Conservation (phyloP, 805 yeast genomes). For the Lipomyces sp. region DNA sequence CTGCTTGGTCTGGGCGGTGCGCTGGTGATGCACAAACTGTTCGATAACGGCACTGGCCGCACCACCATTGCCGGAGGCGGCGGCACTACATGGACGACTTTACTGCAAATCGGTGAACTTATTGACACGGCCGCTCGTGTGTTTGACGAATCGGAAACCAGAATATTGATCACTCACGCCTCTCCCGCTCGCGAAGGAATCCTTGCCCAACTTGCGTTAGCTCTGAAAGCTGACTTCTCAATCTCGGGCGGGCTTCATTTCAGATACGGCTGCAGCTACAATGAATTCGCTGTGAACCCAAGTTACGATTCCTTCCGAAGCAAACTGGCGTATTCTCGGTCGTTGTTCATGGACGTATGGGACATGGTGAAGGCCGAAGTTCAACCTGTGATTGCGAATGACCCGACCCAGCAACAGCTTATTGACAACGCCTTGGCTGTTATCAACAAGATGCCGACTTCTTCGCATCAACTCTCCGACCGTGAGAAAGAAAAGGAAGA, state of each 20-base stretch:
- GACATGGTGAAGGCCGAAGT: constrained; percentile 54
- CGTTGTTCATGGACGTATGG: constrained; percentile 64
- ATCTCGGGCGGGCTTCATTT: constrained; percentile 71
- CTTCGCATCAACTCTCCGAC: constrained; percentile 40
- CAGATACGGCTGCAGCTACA: constrained; percentile 65
- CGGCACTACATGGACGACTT: constrained; percentile 72
- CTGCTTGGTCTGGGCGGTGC: constrained; percentile 73
- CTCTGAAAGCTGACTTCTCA: constrained; percentile 68
- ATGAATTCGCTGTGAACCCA: constrained; percentile 62
- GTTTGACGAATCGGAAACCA: constrained; percentile 47
- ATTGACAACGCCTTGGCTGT: constrained; percentile 57
- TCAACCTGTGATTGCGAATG: constrained; percentile 42
- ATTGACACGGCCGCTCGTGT: constrained; percentile 47
- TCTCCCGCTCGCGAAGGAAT: constrained; percentile 70
- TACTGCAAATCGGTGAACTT: constrained; percentile 67
- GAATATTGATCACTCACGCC: constrained; percentile 63
- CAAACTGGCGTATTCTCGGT: constrained; percentile 59
- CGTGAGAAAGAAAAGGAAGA: constrained; percentile 54
- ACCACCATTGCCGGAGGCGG: constrained; percentile 53
- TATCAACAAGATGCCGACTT: constrained; percentile 51
- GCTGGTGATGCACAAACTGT: constrained; percentile 60
- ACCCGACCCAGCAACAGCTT: constrained; percentile 46
- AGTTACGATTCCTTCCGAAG: constrained; percentile 59
- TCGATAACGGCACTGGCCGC: constrained; percentile 58
- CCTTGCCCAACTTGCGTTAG: constrained; percentile 62